phyloP scores from a whole-genome alignment of 805 yeast species.

The Wickerhamiella sergipiensis region DNA sequence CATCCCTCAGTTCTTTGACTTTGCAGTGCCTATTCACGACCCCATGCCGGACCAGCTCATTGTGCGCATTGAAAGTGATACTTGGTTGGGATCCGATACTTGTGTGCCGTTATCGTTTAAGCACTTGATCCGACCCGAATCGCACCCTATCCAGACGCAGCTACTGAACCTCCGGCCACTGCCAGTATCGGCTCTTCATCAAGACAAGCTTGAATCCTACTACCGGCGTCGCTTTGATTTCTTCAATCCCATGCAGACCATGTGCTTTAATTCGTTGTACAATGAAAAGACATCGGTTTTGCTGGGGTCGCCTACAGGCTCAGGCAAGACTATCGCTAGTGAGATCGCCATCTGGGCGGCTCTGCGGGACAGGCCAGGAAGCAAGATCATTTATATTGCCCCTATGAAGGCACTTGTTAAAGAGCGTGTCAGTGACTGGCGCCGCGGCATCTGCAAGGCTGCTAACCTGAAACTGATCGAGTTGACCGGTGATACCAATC shows the following conservation, averaged over 20 bases:
- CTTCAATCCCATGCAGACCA: conserved; percentile 97
- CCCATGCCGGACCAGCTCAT: conserved; percentile 85
- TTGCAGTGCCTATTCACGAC: conserved; percentile 81
- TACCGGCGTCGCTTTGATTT: conserved; percentile 59
- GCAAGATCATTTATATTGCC: conserved; percentile 73
- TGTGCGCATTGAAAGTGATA: conserved; percentile 65
- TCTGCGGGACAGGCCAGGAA: conserved; percentile 62
- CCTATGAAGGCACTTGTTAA: conserved; percentile 82
- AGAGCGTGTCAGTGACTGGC: conserved; percentile 77
- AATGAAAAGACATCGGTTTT: conserved; percentile 66
- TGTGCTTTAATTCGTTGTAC: conserved; percentile 84
- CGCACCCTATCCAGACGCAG: conserved; percentile 75
- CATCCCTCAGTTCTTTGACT: conserved; percentile 59
- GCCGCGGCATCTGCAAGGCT: conserved; percentile 22
- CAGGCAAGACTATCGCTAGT: conserved; percentile 95
- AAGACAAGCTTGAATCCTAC: conserved; percentile 50
- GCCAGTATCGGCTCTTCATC: conserved; percentile 67
- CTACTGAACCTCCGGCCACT: conserved; percentile 71
- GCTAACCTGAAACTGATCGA: conserved; percentile 42
- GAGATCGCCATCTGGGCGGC: conserved; percentile 98
- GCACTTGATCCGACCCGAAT: conserved; percentile 76
- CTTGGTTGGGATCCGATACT: conserved; percentile 81
- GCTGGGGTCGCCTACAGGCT: conserved; percentile 97
- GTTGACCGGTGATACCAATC: conserved; percentile 71
- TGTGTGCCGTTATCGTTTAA: conserved; percentile 72